Evolutionary conservation across 2,329 filamentous ascomycete genomes (phyloP), one percentile per base, ranked within the genome.

Genomic region (Diplocarpon mali): DNA sequence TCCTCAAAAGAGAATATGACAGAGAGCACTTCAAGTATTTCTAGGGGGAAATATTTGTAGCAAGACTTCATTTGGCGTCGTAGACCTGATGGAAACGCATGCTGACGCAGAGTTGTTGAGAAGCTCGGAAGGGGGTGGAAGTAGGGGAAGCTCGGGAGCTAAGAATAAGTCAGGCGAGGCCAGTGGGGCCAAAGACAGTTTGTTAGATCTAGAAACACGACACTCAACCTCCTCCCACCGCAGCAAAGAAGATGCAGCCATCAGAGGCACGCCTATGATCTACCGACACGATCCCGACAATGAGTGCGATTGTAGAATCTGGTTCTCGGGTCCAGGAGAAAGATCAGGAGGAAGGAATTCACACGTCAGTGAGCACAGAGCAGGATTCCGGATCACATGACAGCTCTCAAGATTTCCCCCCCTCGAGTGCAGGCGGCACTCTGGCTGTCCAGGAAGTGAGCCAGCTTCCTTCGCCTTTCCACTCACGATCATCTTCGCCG

Each of bases 381-480:
- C 20, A 24, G 35, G 30, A 34, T 12, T 31, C 35, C 17, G 15
- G 29, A 16, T 43, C 41, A 43, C 41, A 38, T 43, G 41, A 43
- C 16, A 27, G 17, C 24, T 27, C 2, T 27, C 27, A 31, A 32
- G 29, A 40, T 24, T 12, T 3, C 10, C 20, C 38, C 16, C 15
- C 16, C 14, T 40, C 38, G 14, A 14, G 13, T 30, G 4, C 27
- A 27, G 27, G 40, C 31, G 27, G 30, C 28, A 31, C 45, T 38
- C 31, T 55, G 10, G 46, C 45, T 40, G 47, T 51, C 14, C 43
- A 50, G 42, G 52, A 54, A 20, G 27, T 45, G 11, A 36, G 9
- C 14, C 57, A 59, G 12, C 50, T 59, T 15, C 56, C 52, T 35
- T 55, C 54, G 28, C 46, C 42, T 9, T 59, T 56, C 2, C 46